phyloP scores from a whole-genome alignment of 495 filamentous ascomycete species.

The Extremus antarcticus region DNA sequence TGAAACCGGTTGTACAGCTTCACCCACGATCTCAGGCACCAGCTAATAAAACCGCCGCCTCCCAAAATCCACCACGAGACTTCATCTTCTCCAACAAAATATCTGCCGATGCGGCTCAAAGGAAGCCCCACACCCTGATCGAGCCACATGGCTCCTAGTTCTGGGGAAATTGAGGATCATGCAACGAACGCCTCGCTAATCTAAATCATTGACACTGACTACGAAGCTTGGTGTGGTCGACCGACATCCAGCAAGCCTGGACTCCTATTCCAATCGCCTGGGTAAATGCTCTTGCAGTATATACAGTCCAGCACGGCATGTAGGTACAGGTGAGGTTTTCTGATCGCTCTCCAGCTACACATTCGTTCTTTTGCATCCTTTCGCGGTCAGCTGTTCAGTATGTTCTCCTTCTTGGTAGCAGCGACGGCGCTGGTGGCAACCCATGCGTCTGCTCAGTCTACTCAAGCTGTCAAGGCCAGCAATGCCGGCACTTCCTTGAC shows the following conservation, averaged over 20 bases:
- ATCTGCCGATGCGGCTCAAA: background rate
- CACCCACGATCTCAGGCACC: background rate
- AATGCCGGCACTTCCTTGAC: constrained; percentile 35
- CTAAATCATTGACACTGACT: background rate
- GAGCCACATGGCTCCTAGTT: background rate
- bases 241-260: background rate
- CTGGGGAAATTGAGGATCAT: background rate
- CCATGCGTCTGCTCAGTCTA: background rate
- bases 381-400: background rate
- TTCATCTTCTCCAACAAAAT: background rate
- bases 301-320: background rate
- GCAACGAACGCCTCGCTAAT: background rate
- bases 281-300: background rate
- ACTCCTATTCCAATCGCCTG: background rate
- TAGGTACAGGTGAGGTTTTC: background rate
- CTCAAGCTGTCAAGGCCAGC: constrained; percentile 5
- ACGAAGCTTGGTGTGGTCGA: background rate
- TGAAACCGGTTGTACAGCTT: background rate
- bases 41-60: background rate
- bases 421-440: background rate
- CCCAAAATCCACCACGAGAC: background rate
- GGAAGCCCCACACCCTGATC: background rate
- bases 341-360: background rate
- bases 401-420: background rate
- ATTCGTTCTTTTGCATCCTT: background rate